phyloP scores from a whole-genome alignment of 257 asterid species.

The Oldenlandia corymbosa region DNA sequence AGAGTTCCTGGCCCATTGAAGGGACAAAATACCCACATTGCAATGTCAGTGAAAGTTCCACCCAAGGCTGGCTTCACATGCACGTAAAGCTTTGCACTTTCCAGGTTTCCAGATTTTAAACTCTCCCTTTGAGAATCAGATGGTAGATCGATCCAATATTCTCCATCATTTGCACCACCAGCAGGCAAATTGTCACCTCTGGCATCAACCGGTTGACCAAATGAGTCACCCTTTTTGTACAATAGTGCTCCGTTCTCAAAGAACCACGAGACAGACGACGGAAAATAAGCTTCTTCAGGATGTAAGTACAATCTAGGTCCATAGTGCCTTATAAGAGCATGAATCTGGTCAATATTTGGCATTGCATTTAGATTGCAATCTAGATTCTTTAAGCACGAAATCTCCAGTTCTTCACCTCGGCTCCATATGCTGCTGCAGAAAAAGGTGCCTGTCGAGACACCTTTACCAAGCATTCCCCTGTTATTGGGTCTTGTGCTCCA shows the following conservation, averaged over 20 bases:
- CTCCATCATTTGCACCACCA: constrained; percentile 70
- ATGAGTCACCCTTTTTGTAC: constrained; percentile 29
- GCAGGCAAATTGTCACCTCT: constrained; percentile 70
- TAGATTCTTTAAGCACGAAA: constrained; percentile 69
- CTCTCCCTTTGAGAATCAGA: constrained; percentile 36
- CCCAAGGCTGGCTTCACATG: constrained; percentile 89
- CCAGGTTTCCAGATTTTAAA: constrained; percentile 59
- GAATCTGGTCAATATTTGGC: constrained; percentile 80
- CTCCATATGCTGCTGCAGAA: constrained; percentile 41
- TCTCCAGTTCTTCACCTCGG: constrained; percentile 36
- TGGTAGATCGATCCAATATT: constrained; percentile 84
- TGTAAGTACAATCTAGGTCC: constrained; percentile 87
- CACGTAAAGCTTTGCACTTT: constrained; percentile 65
- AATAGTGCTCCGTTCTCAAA: constrained; percentile 65
- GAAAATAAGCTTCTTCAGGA: constrained; percentile 68
- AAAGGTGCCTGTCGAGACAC: constrained; percentile 71
- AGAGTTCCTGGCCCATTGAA: constrained; percentile 83
- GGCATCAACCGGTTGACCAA: constrained; percentile 44
- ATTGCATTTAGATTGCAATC: constrained; percentile 52
- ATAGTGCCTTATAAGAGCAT: constrained; percentile 57
- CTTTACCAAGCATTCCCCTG: constrained; percentile 64
- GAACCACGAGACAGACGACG: constrained; percentile 91
- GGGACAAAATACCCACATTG: constrained; percentile 86
- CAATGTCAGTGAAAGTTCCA: constrained; percentile 84
- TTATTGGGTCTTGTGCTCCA: constrained; percentile 58